Conservation (phyloP, 2,329 filamentous ascomycete genomes). For the Epichloe gansuensis region DNA sequence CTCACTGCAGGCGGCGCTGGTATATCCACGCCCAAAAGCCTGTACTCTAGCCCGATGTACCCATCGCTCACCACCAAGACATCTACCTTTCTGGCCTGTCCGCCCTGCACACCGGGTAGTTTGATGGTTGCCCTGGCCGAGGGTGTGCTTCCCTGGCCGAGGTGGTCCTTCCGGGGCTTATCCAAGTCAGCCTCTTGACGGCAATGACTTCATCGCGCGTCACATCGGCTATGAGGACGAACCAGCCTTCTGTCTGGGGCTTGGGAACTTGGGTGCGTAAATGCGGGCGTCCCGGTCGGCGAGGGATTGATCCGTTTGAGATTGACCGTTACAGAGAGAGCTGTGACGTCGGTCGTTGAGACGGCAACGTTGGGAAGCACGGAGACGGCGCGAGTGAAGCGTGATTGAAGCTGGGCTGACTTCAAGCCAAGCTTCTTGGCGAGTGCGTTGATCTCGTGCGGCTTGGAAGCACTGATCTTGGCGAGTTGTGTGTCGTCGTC, state of each 20-base stretch:
- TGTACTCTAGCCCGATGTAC: slow-evolving; percentile 63
- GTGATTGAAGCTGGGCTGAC: slow-evolving; percentile 26
- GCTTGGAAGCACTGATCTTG: slow-evolving; percentile 26
- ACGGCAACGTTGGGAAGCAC: slow-evolving; percentile 60
- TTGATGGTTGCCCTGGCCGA: slow-evolving; percentile 46
- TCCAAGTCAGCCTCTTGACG: slow-evolving; percentile 77
- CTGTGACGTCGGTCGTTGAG: slow-evolving; percentile 46
- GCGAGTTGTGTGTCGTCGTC: slow-evolving; percentile 31
- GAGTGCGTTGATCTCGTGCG: slow-evolving; percentile 28
- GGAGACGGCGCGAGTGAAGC: slow-evolving; percentile 47
- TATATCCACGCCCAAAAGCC: slow-evolving; percentile 36
- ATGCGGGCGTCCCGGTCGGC: slow-evolving; percentile 58
- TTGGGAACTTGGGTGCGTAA: slow-evolving; percentile 84
- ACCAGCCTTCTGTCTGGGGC: slow-evolving; percentile 87
- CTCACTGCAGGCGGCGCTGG: slow-evolving; percentile 37
- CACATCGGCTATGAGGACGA: slow-evolving; percentile 62
- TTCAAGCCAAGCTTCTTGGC: slow-evolving; percentile 41
- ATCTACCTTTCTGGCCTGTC: slow-evolving; percentile 50
- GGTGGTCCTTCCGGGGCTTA: slow-evolving; percentile 15
- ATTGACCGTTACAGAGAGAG: slow-evolving; percentile 48
- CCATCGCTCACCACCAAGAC: slow-evolving; percentile 74
- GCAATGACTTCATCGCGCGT: slow-evolving; percentile 66
- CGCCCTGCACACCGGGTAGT: slow-evolving; percentile 37
- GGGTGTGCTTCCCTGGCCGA: slow-evolving; percentile 32
- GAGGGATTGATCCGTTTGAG: slow-evolving; percentile 55